Evolutionary conservation across 192 early-diverging fungal genomes (phyloP).

Genomic region (Coemansia brasiliensis): DNA sequence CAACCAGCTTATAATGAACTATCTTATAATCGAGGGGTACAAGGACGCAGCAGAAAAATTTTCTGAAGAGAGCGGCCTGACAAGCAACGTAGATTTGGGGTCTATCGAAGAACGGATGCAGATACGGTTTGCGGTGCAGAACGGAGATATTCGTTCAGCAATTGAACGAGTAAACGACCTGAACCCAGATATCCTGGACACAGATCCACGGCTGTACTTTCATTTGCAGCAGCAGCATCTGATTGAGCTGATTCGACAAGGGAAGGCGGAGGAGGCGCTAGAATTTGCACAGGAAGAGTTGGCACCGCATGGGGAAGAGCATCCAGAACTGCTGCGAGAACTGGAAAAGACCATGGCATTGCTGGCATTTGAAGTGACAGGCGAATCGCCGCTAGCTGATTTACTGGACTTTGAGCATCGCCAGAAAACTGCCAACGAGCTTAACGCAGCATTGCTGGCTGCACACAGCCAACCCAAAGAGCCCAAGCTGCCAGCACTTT

Average conservation of each 20-base stretch:
- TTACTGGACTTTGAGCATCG: constrained; percentile 86
- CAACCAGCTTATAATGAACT: constrained; percentile 99
- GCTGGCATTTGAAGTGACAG: constrained; percentile 83
- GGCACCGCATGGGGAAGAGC: constrained; percentile 96
- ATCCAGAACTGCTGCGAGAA: constrained; percentile 92
- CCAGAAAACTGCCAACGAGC: constrained; percentile 89
- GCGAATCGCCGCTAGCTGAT: constrained; percentile 70
- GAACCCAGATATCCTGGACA: constrained; percentile 97
- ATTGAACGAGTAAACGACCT: constrained; percentile 98
- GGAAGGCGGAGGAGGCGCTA: constrained; percentile 78
- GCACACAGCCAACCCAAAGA: constrained; percentile 91
- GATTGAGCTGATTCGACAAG: constrained; percentile 90
- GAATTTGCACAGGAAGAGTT: constrained; percentile 97
- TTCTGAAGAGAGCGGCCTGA: constrained; percentile 79
- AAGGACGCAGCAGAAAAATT: constrained; percentile 99
- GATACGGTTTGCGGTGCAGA: constrained; percentile 89
- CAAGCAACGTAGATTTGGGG: constrained; percentile 76
- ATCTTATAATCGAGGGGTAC: constrained; percentile 97
- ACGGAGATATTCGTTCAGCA: constrained; percentile 86
- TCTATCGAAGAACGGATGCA: constrained; percentile 95
- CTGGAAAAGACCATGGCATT: constrained; percentile 96
- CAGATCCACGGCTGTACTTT: constrained; percentile 90
- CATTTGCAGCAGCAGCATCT: constrained; percentile 96
- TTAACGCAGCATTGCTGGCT: constrained; percentile 90
- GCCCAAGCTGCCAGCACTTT: constrained; percentile 86